A percentile compares a stretch with the other conserved stretches of the same genome.
Conservation (phyloP, 371 early-diverging fungal genomes). For the Mucor saturninus region DNA sequence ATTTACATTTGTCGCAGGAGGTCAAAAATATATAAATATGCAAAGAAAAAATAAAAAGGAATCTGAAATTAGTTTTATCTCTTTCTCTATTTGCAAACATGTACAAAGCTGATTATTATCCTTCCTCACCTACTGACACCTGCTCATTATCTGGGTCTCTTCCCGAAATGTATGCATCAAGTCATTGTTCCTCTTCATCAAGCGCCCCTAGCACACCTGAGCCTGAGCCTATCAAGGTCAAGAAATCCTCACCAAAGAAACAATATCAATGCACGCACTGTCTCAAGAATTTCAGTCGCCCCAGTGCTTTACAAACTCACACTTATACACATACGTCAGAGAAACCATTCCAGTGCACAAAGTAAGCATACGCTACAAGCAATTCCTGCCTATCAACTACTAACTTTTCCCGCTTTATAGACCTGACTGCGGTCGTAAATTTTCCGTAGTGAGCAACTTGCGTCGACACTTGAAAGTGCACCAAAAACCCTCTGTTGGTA, state of each 20-base stretch:
- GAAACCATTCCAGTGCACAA: constrained; percentile 69
- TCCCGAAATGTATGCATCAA: not conserved
- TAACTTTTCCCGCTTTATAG: constrained; percentile 6
- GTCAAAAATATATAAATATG: no score
- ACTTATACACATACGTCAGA: constrained; percentile 80
- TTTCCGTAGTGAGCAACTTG: constrained; percentile 75
- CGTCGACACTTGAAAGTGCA: constrained; percentile 61
- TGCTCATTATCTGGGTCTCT: not conserved
- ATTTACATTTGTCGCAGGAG: no score
- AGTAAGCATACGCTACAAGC: constrained; percentile 6
- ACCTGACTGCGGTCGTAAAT: constrained; percentile 63
- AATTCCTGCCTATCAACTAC: not conserved
- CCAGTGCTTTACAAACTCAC: constrained; percentile 78
- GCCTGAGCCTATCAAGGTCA: not conserved
- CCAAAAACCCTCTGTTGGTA: constrained; percentile 10
- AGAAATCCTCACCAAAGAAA: constrained; percentile 6
- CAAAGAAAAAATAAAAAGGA: no score
- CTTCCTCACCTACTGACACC: not conserved
- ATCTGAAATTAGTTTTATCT: no score
- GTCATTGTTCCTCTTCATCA: not conserved
- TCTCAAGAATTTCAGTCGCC: constrained; percentile 73
- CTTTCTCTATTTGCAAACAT: no score
- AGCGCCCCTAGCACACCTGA: not conserved
- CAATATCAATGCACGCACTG: constrained; percentile 61
- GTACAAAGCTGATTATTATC: no score